A percentile compares a stretch with the other conserved stretches of the same genome.
Evolutionary conservation across 2,329 filamentous ascomycete species (phyloP).

Genomic region (Phialocephala sp.): DNA sequence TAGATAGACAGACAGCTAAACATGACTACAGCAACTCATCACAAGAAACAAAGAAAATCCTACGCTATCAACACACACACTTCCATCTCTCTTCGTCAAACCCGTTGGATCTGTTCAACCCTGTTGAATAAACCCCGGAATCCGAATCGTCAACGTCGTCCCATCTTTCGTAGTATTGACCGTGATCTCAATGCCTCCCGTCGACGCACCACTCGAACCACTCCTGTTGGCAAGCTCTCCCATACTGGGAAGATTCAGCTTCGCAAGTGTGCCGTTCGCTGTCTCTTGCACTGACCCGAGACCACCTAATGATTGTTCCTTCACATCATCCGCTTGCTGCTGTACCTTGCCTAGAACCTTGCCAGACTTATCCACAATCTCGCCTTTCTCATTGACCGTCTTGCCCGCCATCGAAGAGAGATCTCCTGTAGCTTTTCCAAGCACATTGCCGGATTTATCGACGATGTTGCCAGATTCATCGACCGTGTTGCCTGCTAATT

Average conservation of each 20-base stretch:
- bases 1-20: not conserved
- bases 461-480: constrained; percentile 24
- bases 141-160: constrained; percentile 37
- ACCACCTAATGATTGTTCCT: not conserved
- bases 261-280: constrained; percentile 12
- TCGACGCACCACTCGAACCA: not conserved
- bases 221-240: not conserved
- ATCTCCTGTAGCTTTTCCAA: constrained; percentile 19
- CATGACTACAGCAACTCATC: not conserved
- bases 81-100: not conserved
- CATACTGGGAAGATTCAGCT: constrained; percentile 8
- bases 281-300: not conserved
- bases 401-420: constrained; percentile 19
- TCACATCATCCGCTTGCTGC: not conserved
- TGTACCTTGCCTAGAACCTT: constrained; percentile 12
- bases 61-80: not conserved
- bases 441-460: constrained; percentile 5
- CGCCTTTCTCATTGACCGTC: constrained; percentile 22
- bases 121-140: constrained; percentile 32
- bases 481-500: constrained; percentile 22
- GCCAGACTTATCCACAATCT: constrained; percentile 22
- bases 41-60: not conserved
- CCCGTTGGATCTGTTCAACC: not conserved
- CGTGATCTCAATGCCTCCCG: constrained; percentile 36
- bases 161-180: constrained; percentile 38